These are phyloP conservation scores for Aspergillus ellipticus DNA, from an alignment of 495 filamentous ascomycete species.

Conservation along the genomic window DNA sequence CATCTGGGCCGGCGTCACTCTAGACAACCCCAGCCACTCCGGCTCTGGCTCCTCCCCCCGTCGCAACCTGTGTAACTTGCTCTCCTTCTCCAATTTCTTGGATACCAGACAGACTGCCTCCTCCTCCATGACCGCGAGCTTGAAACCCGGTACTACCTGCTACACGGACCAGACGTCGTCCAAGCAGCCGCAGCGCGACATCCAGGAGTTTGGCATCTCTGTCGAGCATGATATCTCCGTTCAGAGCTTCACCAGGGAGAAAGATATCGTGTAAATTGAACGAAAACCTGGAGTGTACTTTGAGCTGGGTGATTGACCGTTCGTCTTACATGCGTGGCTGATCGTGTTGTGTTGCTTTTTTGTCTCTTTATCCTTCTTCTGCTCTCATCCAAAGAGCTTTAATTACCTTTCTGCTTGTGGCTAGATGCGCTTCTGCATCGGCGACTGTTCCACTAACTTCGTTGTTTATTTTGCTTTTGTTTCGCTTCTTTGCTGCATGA, in stretches of 20 bases:
- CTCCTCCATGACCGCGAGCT: neutral
- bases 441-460: too few relatives aligned
- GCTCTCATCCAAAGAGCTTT: too few relatives aligned
- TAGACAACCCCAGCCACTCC: conserved; percentile 19
- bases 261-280: neutral
- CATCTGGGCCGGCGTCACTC: conserved; percentile 63
- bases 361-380: too few relatives aligned
- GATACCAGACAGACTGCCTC: conserved; percentile 4
- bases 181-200: conserved; percentile 13
- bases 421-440: too few relatives aligned
- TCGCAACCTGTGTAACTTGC: conserved; percentile 30
- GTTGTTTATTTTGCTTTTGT: too few relatives aligned
- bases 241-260: conserved; percentile 14
- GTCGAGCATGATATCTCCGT: conserved; percentile 37
- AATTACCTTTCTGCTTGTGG: too few relatives aligned
- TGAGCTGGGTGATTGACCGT: too few relatives aligned
- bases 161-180: conserved; percentile 21
- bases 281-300: too few relatives aligned
- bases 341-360: too few relatives aligned
- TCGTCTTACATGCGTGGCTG: too few relatives aligned
- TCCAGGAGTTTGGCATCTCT: conserved; percentile 25
- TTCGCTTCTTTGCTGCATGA: neutral
- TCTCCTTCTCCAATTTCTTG: conserved; percentile 16
- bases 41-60: conserved; percentile 7
- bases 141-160: conserved; percentile 21